Conservation (phyloP, 2,329 filamentous ascomycete genomes). For the Alternaria conjuncta region DNA sequence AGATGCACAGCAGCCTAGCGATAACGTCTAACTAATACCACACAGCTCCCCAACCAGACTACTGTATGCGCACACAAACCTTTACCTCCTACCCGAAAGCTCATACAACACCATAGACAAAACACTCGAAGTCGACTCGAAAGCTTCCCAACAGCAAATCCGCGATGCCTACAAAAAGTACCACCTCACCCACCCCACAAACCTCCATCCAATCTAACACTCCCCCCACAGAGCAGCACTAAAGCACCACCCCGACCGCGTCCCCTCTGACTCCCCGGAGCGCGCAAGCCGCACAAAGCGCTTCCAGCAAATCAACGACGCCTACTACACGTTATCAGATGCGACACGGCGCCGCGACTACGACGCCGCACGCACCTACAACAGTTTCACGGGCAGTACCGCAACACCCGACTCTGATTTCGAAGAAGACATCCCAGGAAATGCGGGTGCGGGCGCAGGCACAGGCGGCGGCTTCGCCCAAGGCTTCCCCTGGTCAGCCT, state of each 20-base stretch:
- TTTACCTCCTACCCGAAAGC: background rate
- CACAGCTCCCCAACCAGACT: slow-evolving; percentile 30
- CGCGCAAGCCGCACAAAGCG: slow-evolving; percentile 80
- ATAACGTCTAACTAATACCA: slow-evolving; percentile 19
- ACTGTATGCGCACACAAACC: slow-evolving; percentile 24
- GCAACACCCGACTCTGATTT: slow-evolving; percentile 54
- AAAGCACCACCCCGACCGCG: slow-evolving; percentile 92
- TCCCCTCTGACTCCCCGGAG: slow-evolving; percentile 82
- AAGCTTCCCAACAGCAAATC: slow-evolving; percentile 81
- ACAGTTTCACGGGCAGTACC: slow-evolving; percentile 52
- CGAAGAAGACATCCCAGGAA: slow-evolving; percentile 58
- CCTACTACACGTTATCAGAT: slow-evolving; percentile 91
- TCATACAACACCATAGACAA: slow-evolving; percentile 22
- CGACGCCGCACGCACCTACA: slow-evolving; percentile 72
- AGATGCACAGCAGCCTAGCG: slow-evolving; percentile 5
- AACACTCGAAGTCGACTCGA: slow-evolving; percentile 71
- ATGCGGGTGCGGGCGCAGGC: background rate
- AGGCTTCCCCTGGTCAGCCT: slow-evolving; percentile 79
- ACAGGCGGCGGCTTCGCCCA: slow-evolving; percentile 22
- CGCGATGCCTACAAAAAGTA: slow-evolving; percentile 94
- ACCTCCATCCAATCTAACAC: slow-evolving; percentile 4
- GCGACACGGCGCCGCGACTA: slow-evolving; percentile 78
- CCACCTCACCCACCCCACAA: background rate
- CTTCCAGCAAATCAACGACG: slow-evolving; percentile 92
- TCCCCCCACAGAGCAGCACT: slow-evolving; percentile 71